These are phyloP conservation scores for Hypomontagnella submonticulosa DNA, from an alignment of 495 filamentous ascomycete species.

Conservation along the genomic window DNA sequence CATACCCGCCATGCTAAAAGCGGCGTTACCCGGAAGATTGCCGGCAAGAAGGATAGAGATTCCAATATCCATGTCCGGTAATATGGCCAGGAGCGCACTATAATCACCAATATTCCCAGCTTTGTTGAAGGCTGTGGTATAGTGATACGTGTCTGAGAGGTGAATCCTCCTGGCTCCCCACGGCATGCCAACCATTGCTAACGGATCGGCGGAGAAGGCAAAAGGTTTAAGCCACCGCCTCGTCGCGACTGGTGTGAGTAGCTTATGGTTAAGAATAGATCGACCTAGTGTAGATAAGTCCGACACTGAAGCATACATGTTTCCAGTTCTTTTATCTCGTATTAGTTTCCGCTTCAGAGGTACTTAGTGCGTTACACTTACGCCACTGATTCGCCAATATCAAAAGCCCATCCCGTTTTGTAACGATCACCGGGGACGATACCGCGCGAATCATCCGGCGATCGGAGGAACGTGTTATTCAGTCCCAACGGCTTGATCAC, in stretches of 20 bases:
- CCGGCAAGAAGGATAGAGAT: constrained; percentile 64
- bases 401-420: constrained; percentile 49
- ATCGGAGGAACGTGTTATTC: constrained; percentile 51
- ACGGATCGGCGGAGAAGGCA: constrained; percentile 60
- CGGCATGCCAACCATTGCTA: constrained; percentile 62
- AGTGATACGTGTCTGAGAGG: constrained; percentile 49
- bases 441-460: constrained; percentile 48
- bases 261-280: constrained; percentile 63
- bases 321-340: constrained; percentile 59
- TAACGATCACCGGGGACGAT: constrained; percentile 50
- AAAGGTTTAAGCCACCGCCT: constrained; percentile 68
- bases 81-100: constrained; percentile 59
- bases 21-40: constrained; percentile 46
- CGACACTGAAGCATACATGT: constrained; percentile 63
- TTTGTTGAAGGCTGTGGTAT: constrained; percentile 64
- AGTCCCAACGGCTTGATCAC: constrained; percentile 59
- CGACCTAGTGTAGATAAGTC: constrained; percentile 65
- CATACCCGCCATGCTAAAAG: constrained; percentile 50
- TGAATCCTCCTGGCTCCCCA: constrained; percentile 65
- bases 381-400: constrained; percentile 53
- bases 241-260: constrained; percentile 61
- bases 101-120: constrained; percentile 62
- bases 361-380: constrained; percentile 29
- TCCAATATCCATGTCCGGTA: constrained; percentile 66
- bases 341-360: constrained; percentile 17